Conservation (phyloP, 2,329 filamentous ascomycete genomes). For the Thermothelomyces thermophilus region DNA sequence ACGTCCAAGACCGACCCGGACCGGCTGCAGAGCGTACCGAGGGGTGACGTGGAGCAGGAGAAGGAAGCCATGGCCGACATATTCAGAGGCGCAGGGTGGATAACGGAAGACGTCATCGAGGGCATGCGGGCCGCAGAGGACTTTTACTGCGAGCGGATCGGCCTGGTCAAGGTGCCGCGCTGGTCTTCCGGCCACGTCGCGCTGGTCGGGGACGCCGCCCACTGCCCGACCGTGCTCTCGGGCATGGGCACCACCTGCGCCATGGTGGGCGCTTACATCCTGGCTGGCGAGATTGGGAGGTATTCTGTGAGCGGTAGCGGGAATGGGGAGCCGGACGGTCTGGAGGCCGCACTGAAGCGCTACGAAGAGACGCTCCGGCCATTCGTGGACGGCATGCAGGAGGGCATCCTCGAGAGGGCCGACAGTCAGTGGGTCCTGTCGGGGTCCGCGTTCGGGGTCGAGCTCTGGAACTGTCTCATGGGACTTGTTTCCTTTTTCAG, state of each 20-base stretch:
- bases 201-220: conserved; percentile 49
- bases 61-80: conserved; percentile 34
- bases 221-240: conserved; percentile 40
- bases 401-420: conserved; percentile 12
- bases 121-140: conserved; percentile 35
- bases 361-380: conserved; percentile 42
- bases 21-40: conserved; percentile 21
- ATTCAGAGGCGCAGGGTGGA: conserved; percentile 38
- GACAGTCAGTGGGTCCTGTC: conserved; percentile 3
- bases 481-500: neutral
- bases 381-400: conserved; percentile 38
- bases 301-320: neutral
- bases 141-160: conserved; percentile 41
- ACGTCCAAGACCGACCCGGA: conserved; percentile 20
- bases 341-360: conserved; percentile 30
- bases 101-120: conserved; percentile 29
- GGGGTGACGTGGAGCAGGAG: conserved; percentile 32
- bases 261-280: conserved; percentile 46
- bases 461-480: neutral
- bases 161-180: conserved; percentile 36
- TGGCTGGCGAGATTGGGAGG: conserved; percentile 43
- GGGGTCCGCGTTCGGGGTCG: conserved; percentile 4
- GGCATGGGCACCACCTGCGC: conserved; percentile 47
- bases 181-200: conserved; percentile 43
- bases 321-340: neutral